Conservation (phyloP, 805 yeast genomes). For the Zygosaccharomyces pseudorouxii region DNA sequence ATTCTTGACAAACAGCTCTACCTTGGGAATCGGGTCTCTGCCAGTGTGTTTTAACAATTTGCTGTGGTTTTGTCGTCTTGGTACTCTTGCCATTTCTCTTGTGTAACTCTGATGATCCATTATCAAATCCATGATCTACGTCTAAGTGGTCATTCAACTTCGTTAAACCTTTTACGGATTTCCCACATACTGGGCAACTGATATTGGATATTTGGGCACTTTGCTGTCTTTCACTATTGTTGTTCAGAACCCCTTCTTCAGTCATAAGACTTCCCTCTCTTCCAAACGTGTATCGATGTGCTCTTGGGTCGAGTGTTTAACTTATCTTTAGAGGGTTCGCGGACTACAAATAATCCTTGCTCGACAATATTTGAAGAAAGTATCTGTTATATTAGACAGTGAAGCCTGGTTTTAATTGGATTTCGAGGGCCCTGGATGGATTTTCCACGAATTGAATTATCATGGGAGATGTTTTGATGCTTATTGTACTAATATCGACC, state of each 20-base stretch:
- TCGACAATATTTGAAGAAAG: not conserved
- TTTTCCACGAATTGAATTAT: not conserved
- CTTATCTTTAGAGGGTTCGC: not conserved
- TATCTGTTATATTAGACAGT: not conserved
- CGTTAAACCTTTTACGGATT: constrained; percentile 47
- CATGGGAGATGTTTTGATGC: constrained; percentile 15
- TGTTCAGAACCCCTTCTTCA: not conserved
- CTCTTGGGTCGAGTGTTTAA: not conserved
- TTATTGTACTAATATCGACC: constrained; percentile 5
- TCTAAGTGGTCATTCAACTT: constrained; percentile 71
- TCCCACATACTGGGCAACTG: constrained; percentile 68
- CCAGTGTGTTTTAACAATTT: constrained; percentile 36
- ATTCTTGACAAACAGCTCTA: constrained; percentile 32
- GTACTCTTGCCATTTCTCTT: constrained; percentile 23
- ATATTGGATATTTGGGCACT: not conserved
- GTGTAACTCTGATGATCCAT: constrained; percentile 7
- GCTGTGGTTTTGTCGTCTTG: constrained; percentile 38
- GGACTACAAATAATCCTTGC: not conserved
- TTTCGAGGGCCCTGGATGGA: not conserved
- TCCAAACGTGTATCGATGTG: not conserved
- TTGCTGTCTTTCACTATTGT: not conserved
- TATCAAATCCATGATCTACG: constrained; percentile 49
- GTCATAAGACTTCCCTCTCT: not conserved
- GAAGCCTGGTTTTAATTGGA: not conserved
- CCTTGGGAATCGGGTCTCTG: constrained; percentile 12